These are phyloP conservation scores for Petrea volubilis DNA, from an alignment of 257 asterid genomes.

Conservation along the genomic window DNA sequence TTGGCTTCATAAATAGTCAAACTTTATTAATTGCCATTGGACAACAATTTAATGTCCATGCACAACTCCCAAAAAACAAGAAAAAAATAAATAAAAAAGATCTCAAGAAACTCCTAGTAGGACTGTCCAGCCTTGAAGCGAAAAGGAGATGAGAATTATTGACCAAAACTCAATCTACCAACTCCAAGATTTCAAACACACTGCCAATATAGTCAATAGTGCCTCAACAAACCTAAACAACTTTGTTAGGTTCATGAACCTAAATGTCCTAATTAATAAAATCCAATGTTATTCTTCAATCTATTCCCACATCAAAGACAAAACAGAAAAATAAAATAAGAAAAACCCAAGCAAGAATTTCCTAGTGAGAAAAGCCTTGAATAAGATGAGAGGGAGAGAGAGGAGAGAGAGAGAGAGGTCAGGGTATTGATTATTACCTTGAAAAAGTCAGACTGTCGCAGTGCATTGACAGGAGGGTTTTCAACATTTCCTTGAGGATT, in stretches of 20 bases:
- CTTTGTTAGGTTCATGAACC: constrained; percentile 29
- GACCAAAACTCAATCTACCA: constrained; percentile 24
- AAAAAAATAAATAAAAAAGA: not conserved
- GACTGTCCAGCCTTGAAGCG: constrained; percentile 7
- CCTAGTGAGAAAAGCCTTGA: not conserved
- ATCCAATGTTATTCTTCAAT: not conserved
- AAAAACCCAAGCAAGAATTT: not conserved
- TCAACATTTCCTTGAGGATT: constrained; percentile 31
- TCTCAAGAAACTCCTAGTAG: not conserved
- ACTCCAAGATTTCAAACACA: constrained; percentile 32
- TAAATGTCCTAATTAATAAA: not conserved
- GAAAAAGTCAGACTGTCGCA: constrained; percentile 48
- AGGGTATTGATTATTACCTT: constrained; percentile 59
- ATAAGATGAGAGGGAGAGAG: not conserved
- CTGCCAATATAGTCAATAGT: constrained; percentile 27
- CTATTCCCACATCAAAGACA: too few relatives aligned
- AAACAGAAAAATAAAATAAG: constrained; percentile 11
- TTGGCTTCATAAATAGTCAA: too few relatives aligned
- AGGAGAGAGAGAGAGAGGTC: not conserved
- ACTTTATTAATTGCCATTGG: too few relatives aligned
- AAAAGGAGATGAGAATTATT: constrained; percentile 20
- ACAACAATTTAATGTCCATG: too few relatives aligned
- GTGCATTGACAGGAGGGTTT: constrained; percentile 42
- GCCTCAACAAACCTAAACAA: constrained; percentile 44
- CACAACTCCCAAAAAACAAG: not conserved